These are phyloP conservation scores for Saturnispora halmiae DNA, from an alignment of 805 yeast species.

Conservation along the genomic window DNA sequence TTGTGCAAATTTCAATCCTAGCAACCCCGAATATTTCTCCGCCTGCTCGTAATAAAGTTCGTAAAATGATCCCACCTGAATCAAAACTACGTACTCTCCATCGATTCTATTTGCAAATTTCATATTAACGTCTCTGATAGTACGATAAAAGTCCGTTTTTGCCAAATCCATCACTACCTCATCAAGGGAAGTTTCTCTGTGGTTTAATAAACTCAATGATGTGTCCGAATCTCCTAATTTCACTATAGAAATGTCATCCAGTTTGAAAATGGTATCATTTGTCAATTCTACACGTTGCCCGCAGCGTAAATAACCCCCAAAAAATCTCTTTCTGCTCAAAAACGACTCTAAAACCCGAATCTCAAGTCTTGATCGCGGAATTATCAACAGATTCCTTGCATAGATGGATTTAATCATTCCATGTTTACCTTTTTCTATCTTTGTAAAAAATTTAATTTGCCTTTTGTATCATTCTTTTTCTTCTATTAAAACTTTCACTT, in stretches of 20 bases:
- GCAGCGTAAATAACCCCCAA: neutral
- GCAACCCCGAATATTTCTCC: constrained; percentile 52
- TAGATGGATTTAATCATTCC: neutral
- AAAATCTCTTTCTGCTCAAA: neutral
- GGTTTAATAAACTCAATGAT: too few relatives aligned
- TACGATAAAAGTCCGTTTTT: constrained; percentile 27
- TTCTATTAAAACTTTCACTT: neutral
- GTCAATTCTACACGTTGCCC: neutral
- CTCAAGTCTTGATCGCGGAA: neutral
- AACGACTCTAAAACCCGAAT: neutral
- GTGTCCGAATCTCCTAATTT: too few relatives aligned
- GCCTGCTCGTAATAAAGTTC: constrained; percentile 91
- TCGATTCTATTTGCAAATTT: constrained; percentile 18
- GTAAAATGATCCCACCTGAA: constrained; percentile 82
- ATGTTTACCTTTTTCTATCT: too few relatives aligned
- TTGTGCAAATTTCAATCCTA: constrained; percentile 65
- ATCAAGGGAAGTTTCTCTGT: too few relatives aligned
- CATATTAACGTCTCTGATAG: constrained; percentile 23
- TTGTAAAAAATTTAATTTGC: neutral
- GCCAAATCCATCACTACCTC: too few relatives aligned
- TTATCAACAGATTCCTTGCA: neutral
- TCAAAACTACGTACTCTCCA: constrained; percentile 43
- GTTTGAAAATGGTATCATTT: constrained; percentile 2
- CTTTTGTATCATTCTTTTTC: neutral
- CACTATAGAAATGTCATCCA: constrained; percentile 1